A percentile compares a stretch with the other conserved stretches of the same genome.
Conservation (phyloP, 2,329 filamentous ascomycete species). For the Ophiostoma fasciatum region DNA sequence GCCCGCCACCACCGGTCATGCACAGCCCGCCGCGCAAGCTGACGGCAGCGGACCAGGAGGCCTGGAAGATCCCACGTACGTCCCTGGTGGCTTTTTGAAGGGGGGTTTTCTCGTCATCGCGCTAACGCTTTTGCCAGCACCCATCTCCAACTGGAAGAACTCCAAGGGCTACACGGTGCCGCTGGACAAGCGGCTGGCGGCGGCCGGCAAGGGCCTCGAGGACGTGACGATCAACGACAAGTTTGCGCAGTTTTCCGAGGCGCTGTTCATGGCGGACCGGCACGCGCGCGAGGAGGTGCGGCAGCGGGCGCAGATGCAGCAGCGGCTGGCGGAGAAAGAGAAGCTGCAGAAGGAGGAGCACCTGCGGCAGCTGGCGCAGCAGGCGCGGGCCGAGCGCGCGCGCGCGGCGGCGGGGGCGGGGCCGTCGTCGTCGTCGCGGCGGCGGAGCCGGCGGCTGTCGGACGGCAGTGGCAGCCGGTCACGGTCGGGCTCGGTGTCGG, state of each 20-base stretch:
- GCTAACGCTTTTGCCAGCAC: constrained; percentile 25
- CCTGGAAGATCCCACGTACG: constrained; percentile 63
- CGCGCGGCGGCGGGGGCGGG: constrained; percentile 25
- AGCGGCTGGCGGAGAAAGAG: constrained; percentile 90
- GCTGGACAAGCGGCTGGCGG: constrained; percentile 85
- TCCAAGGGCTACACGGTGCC: constrained; percentile 96
- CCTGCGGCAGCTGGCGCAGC: constrained; percentile 72
- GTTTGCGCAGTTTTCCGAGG: constrained; percentile 91
- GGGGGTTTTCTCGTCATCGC: neutral
- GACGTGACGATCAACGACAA: constrained; percentile 97
- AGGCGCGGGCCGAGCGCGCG: constrained; percentile 71
- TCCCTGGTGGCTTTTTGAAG: neutral
- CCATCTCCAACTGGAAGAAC: constrained; percentile 98
- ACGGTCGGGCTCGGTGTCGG: constrained; percentile 15
- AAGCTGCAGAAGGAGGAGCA: constrained; percentile 90
- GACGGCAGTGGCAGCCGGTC: constrained; percentile 10
- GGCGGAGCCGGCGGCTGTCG: constrained; percentile 6
- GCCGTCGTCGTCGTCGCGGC: constrained; percentile 8
- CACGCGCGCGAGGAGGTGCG: constrained; percentile 93
- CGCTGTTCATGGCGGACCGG: constrained; percentile 82
- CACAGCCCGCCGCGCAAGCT: constrained; percentile 89
- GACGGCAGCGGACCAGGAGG: constrained; percentile 92
- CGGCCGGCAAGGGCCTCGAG: constrained; percentile 80
- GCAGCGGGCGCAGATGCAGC: constrained; percentile 86
- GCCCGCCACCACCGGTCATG: constrained; percentile 85